Conservation (phyloP, 148 eudicot genomes). For the Oxyria digyna region DNA sequence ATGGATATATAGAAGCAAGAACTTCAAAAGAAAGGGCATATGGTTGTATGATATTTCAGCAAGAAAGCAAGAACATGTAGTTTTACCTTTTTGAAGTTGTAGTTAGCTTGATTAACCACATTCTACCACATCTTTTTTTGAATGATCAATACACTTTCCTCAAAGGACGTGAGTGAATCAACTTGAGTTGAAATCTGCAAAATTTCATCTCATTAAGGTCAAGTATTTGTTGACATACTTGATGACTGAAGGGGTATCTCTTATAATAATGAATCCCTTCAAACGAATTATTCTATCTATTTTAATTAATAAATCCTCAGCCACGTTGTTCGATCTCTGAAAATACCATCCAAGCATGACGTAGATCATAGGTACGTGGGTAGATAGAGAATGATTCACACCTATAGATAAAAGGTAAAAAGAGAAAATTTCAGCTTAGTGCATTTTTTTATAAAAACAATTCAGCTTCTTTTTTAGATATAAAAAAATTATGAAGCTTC, state of each 20-base stretch:
- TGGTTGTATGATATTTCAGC: not conserved
- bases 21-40: not conserved
- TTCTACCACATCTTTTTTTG: conserved; percentile 47
- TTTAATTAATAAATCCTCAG: conserved; percentile 63
- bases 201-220: conserved; percentile 28
- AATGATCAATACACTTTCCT: conserved; percentile 57
- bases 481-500: not conserved
- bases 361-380: conserved; percentile 69
- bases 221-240: conserved; percentile 30
- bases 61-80: no score
- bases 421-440: no score
- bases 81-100: not conserved
- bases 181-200: conserved; percentile 51
- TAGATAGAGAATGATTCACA: conserved; percentile 76
- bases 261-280: conserved; percentile 49
- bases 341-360: conserved; percentile 64
- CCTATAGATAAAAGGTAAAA: conserved; percentile 21
- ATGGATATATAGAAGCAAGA: not conserved
- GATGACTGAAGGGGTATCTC: conserved; percentile 39
- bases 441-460: no score
- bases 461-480: not conserved
- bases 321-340: conserved; percentile 44
- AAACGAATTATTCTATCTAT: conserved; percentile 68
- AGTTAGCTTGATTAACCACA: not conserved
- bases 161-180: conserved; percentile 44